Evolutionary conservation across 1,139 yeast species (phyloP), one percentile per base, ranked within the genome.

Genomic region (Pneumocystis murina): DNA sequence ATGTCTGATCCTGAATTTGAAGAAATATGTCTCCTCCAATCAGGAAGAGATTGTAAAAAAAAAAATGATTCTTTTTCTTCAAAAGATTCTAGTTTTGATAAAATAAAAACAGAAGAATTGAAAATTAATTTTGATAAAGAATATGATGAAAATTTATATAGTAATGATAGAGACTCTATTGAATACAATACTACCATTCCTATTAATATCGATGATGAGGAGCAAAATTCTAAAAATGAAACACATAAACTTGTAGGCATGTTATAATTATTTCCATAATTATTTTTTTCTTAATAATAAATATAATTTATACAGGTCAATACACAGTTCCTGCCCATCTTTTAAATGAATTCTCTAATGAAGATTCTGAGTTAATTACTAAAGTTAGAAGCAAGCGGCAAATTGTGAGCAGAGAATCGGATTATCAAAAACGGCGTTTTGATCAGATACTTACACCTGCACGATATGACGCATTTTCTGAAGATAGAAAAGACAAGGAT

Each of bases 341-440:
- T 61, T 64, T 72, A n/a, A 68, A 68, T 30, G 76, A 74, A 59
- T 68, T 70, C 14, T 67, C 70, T 16, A 70, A 68, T n/a, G 76
- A 73, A n/a, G 74, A 70, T 38, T 70, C 66, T 41, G 65, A 61
- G 24, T 41, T 62, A n/a, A 59, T 65, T 60, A 59, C 36, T 24
- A 66, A 62, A 55, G 43, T 59, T 20, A 59, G 63, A 38, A 30
- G 41, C 14, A 43, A 57, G 30, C 48, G 60, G 24, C 66, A 64
- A 80, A 79, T 68, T 75, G 76, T 10, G 80, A 78, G 68, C 20
- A 63, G 67, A 14, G 65, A 65, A 41, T 72, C 75, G 43, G 78
- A 75, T 1, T 80, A 81, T 68, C 80, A 78, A 62, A 72, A 73
- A 66, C 72, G 78, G 67, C 70, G 81, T 67, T 74, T 75, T 66